Conservation (phyloP, 768 basidiomycete species). For the Flagelloscypha sp. region DNA sequence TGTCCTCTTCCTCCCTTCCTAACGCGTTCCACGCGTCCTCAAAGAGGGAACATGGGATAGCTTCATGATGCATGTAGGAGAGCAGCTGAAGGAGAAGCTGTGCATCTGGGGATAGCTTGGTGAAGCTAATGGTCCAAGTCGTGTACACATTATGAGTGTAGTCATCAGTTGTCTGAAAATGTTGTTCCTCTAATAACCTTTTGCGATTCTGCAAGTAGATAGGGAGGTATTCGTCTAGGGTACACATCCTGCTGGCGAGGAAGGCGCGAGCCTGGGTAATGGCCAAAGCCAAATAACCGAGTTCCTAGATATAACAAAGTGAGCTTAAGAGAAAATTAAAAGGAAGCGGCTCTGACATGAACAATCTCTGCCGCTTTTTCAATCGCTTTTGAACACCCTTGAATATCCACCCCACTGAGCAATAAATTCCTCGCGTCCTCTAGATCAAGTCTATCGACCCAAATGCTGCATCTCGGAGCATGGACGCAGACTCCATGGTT, state of each 20-base stretch:
- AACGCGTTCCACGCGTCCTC: too few species aligned
- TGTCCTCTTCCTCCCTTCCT: too few species aligned
- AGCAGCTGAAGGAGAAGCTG: not conserved
- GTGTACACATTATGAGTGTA: slow-evolving; percentile 6
- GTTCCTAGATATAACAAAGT: not conserved
- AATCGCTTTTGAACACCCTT: not conserved
- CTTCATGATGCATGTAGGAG: slow-evolving; percentile 4
- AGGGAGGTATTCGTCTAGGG: slow-evolving; percentile 2
- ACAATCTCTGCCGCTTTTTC: slow-evolving; percentile 5
- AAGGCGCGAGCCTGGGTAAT: slow-evolving; percentile 7
- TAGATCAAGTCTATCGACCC: not conserved
- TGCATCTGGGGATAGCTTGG: slow-evolving; percentile 1
- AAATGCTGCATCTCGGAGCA: not conserved
- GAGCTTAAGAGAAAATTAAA: not conserved
- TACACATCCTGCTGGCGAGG: too few species aligned
- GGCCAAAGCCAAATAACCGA: slow-evolving; percentile 3
- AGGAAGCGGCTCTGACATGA: too few species aligned
- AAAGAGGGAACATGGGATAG: too few species aligned
- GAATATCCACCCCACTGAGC: slow-evolving; percentile 1
- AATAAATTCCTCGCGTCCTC: slow-evolving; percentile 5
- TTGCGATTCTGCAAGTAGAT: not conserved
- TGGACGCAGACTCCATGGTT: slow-evolving; percentile 3
- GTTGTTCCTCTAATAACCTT: slow-evolving; percentile 2
- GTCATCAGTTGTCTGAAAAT: slow-evolving; percentile 3
- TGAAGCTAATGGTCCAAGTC: slow-evolving; percentile 7